A percentile compares a stretch with the other conserved stretches of the same genome.
phyloP scores from a whole-genome alignment of 1,284 basidiomycete genomes.

The Polyporus tsugae region DNA sequence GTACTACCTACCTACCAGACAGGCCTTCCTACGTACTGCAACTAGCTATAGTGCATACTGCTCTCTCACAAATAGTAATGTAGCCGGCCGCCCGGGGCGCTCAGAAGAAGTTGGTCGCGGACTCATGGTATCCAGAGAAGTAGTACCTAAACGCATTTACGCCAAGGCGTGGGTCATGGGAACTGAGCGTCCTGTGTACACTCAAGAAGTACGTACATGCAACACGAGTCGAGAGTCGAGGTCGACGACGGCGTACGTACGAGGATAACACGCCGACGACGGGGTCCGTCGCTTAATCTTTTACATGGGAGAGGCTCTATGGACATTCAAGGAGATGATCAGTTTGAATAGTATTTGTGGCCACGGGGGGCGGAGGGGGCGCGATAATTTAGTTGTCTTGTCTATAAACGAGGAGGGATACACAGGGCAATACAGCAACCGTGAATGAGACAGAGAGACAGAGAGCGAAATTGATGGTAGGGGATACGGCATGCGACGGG shows the following conservation, averaged over 20 bases:
- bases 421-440: background rate
- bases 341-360: background rate
- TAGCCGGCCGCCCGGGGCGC: too few species aligned
- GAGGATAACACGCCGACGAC: background rate
- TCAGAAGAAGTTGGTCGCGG: background rate
- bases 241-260: background rate
- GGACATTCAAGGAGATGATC: background rate
- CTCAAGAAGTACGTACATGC: background rate
- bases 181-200: background rate
- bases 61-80: too few species aligned
- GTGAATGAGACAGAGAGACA: background rate
- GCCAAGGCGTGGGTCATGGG: background rate
- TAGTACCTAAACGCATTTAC: background rate
- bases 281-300: constrained; percentile 1
- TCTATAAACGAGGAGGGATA: background rate
- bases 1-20: background rate
- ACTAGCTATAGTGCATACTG: too few species aligned
- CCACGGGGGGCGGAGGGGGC: background rate
- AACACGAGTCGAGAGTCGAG: background rate
- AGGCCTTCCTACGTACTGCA: too few species aligned
- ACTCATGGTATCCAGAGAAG: background rate
- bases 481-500: background rate
- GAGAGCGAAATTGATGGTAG: background rate
- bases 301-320: background rate
- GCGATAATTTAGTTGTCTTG: background rate